phyloP scores from a whole-genome alignment of 768 basidiomycete genomes.

The Lactarius quietus region DNA sequence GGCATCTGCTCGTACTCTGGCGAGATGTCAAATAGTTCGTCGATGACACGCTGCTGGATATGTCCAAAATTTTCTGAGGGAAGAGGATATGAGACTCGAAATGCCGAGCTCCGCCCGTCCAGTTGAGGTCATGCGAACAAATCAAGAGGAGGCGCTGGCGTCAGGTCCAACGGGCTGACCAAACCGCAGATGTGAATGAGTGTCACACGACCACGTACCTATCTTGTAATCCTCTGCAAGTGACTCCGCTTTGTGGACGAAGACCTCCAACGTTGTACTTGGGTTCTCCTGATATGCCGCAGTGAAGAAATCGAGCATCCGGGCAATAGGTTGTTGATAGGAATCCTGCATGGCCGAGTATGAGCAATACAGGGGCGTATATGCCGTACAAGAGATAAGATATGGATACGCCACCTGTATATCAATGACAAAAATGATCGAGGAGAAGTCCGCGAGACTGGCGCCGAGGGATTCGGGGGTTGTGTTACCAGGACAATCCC shows the following conservation, averaged over 20 bases:
- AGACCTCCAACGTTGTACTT: slow-evolving; percentile 78
- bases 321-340: slow-evolving; percentile 79
- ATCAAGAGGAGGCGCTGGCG: neutral
- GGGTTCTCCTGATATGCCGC: slow-evolving; percentile 75
- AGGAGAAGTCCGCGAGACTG: slow-evolving; percentile 74
- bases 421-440: slow-evolving; percentile 91
- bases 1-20: slow-evolving; percentile 75
- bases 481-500: slow-evolving; percentile 90
- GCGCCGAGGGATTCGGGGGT: slow-evolving; percentile 75
- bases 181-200: slow-evolving; percentile 2
- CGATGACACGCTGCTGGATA: slow-evolving; percentile 81
- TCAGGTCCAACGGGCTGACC: slow-evolving; percentile 10
- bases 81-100: slow-evolving; percentile 8
- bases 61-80: slow-evolving; percentile 89
- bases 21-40: slow-evolving; percentile 73
- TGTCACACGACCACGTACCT: slow-evolving; percentile 45
- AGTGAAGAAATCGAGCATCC: slow-evolving; percentile 77
- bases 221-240: slow-evolving; percentile 88
- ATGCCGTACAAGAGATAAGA: slow-evolving; percentile 13
- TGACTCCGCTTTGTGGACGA: slow-evolving; percentile 94
- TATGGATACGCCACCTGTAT: slow-evolving; percentile 62
- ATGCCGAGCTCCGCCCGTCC: neutral
- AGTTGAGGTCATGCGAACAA: neutral
- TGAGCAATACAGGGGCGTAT: neutral
- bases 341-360: slow-evolving; percentile 51